Conservation (phyloP, 2,329 filamentous ascomycete species). For the Colletotrichum tabaci region DNA sequence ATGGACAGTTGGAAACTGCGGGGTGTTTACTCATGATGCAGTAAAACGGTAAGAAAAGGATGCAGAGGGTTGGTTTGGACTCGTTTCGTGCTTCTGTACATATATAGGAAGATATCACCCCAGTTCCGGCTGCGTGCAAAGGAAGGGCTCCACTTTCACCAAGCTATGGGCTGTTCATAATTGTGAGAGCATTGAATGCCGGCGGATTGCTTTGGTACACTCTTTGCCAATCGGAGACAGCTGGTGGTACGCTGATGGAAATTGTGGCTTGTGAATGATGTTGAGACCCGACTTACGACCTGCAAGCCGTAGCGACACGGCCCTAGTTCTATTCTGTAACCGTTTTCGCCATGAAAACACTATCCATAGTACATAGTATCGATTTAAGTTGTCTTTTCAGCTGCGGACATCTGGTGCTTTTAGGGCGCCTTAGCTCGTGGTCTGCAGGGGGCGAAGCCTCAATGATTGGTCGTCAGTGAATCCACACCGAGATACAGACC, state of each 20-base stretch:
- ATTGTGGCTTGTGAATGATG: background rate
- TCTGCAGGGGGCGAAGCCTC: background rate
- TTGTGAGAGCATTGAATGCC: background rate
- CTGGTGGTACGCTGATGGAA: background rate
- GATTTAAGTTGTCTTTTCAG: background rate
- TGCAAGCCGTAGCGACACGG: no score
- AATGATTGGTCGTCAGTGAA: background rate
- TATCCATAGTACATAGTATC: background rate
- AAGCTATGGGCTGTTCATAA: conserved; percentile 17
- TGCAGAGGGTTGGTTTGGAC: conserved; percentile 12
- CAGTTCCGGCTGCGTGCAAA: conserved; percentile 4
- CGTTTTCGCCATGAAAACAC: no score
- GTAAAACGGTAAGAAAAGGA: background rate
- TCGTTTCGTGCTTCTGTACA: conserved; percentile 35
- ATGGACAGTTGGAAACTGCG: background rate
- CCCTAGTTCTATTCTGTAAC: background rate
- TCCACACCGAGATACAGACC: background rate
- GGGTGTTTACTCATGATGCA: background rate
- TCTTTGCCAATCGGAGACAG: background rate
- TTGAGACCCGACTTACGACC: no score
- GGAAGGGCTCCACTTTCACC: background rate
- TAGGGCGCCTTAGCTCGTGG: background rate
- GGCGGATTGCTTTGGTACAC: background rate
- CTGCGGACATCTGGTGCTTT: background rate
- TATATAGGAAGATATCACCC: conserved; percentile 25